Evolutionary conservation across 495 filamentous ascomycete species (phyloP).

Genomic region (Echria macrotheca): DNA sequence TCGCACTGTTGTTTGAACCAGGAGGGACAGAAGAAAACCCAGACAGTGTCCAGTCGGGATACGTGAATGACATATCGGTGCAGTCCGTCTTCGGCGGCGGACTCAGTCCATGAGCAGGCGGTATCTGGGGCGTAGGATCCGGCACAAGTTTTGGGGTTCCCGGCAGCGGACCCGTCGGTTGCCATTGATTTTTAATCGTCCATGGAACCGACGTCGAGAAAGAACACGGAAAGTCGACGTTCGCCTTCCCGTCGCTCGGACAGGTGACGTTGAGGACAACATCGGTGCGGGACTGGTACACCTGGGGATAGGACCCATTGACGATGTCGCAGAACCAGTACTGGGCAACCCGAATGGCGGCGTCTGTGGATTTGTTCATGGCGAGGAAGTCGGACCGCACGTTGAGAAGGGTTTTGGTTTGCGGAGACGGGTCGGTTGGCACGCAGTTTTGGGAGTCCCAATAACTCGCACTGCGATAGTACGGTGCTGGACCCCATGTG

Average conservation of each 20-base stretch:
- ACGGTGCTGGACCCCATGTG: neutral
- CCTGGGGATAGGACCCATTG: neutral
- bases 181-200: neutral
- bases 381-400: neutral
- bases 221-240: neutral
- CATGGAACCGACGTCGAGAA: neutral
- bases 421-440: neutral
- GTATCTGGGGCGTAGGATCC: neutral
- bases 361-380: neutral
- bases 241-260: neutral
- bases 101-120: neutral
- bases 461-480: neutral
- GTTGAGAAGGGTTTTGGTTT: neutral
- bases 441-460: neutral
- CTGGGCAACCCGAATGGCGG: neutral
- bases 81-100: conserved; percentile 1
- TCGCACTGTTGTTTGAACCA: neutral
- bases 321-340: neutral
- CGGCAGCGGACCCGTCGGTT: neutral
- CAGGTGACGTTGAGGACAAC: neutral
- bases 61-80: conserved; percentile 1
- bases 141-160: neutral
- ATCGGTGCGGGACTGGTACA: neutral
- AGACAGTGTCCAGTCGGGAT: neutral
- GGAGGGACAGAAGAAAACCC: no score